Conservation (phyloP, 1,139 yeast species). For the Yamadazyma sp. region DNA sequence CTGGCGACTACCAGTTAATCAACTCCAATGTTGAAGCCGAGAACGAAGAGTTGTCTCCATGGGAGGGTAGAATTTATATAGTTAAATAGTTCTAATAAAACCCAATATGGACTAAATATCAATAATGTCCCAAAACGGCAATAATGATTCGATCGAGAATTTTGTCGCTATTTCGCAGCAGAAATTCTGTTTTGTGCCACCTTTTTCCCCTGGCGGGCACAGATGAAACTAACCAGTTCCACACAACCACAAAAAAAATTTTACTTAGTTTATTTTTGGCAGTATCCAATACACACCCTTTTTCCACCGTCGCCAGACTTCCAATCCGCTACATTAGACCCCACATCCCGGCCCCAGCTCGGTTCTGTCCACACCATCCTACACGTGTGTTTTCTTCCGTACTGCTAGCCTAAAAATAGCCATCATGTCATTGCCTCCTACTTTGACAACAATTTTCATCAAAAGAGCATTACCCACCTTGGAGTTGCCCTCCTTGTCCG, state of each 20-base stretch:
- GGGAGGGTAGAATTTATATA: conserved; percentile 38
- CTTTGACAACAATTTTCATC: conserved; percentile 12
- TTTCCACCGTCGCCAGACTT: too few species aligned
- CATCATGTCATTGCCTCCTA: conserved; percentile 10
- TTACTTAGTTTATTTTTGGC: too few species aligned
- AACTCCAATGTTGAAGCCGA: conserved; percentile 28
- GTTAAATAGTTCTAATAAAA: conserved; percentile 4
- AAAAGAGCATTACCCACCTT: conserved; percentile 13
- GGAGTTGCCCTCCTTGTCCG: conserved; percentile 11
- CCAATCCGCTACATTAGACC: too few species aligned
- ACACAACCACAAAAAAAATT: background rate
- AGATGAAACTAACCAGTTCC: background rate
- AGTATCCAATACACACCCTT: too few species aligned
- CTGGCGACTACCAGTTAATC: conserved; percentile 26
- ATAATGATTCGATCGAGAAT: background rate
- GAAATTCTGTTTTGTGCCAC: too few species aligned
- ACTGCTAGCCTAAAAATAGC: background rate
- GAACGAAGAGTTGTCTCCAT: conserved; percentile 27
- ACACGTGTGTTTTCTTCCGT: too few species aligned
- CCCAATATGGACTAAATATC: background rate
- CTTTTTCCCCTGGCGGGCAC: too few species aligned
- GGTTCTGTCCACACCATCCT: too few species aligned
- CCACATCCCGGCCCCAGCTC: too few species aligned
- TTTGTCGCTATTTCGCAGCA: too few species aligned
- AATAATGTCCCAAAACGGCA: background rate